These are phyloP conservation scores for Suillus subalutaceus DNA, from an alignment of 768 basidiomycete species.

Conservation along the genomic window DNA sequence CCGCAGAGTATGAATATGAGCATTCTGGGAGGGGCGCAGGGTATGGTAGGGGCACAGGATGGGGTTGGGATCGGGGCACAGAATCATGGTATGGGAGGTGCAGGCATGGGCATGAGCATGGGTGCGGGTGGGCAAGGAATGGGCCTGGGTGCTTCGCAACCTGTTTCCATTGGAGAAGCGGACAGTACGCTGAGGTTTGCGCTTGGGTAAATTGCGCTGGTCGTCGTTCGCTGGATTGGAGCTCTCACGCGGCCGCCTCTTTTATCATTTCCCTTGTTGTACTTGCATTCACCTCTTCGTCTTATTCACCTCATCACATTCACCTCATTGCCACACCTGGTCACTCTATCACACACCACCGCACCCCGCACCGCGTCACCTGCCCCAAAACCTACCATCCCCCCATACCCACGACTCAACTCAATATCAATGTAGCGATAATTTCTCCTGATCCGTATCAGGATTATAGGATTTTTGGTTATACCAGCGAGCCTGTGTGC, in stretches of 20 bases:
- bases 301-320: neutral
- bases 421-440: conserved; percentile 10
- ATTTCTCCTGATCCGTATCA: neutral
- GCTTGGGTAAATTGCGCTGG: conserved; percentile 24
- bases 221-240: neutral
- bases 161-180: conserved; percentile 22
- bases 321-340: neutral
- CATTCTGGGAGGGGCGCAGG: neutral
- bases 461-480: conserved; percentile 8
- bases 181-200: conserved; percentile 35
- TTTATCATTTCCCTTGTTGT: neutral
- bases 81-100: neutral
- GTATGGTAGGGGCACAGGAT: neutral
- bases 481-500: neutral
- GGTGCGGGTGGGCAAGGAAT: neutral
- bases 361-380: neutral
- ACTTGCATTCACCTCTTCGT: neutral
- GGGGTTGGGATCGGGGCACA: neutral
- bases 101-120: neutral
- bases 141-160: conserved; percentile 12
- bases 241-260: neutral
- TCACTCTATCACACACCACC: neutral
- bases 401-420: neutral
- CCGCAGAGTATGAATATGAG: conserved; percentile 3
- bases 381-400: neutral